Base-by-base conservation (phyloP, 192 early-diverging fungal genomes). In the Dissophora globulifera region DNA sequence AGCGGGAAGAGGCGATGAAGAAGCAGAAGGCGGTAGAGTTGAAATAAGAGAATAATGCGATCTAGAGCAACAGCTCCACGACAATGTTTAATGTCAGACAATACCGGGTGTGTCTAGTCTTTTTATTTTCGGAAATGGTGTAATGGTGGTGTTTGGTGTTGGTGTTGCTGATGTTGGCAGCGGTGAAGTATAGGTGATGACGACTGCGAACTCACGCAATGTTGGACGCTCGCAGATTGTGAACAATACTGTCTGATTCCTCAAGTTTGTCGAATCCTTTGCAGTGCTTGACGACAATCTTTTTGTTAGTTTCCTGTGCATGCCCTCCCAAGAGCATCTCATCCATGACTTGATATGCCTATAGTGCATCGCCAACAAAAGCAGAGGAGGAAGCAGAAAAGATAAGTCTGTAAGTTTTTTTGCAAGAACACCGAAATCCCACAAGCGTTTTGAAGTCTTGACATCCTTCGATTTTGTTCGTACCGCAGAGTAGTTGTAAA, bases 401-500 rank as follows among this genome's bases (percentile, higher is more conserved):
- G 26, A 41, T 17, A 4, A 45, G 9, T 4, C 10, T 4, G 12
- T 45, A 4, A 4, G 17, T 45, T n/a, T 45, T 45, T 45, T 4
- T 45, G n/a, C 43, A 9, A 12, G 4, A n/a, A n/a, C 12, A n/a
- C n/a, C n/a, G n/a, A n/a, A n/a, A n/a, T n/a, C n/a, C n/a, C n/a
- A n/a, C n/a, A n/a, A n/a, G n/a, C n/a, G n/a, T n/a, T n/a, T n/a
- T n/a, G 38, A 10, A 40, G 38, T 13, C 7, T 45, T 9, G 6
- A n/a, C n/a, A 5, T 17, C n/a, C 4, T 26, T 48, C 33, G 31
- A 12, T 30, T 15, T 11, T 11, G n/a, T 19, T 9, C 70, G 50
- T 74, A 80, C 79, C 51, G 74, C 80, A 54, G 83, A 78, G 51
- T 84, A 83, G 49, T 83, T 82, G 62, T 83, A 84, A 45, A 86